Conservation (phyloP, 225 moss, liverwort and hornwort genomes). For the Marchantia paleacea region DNA sequence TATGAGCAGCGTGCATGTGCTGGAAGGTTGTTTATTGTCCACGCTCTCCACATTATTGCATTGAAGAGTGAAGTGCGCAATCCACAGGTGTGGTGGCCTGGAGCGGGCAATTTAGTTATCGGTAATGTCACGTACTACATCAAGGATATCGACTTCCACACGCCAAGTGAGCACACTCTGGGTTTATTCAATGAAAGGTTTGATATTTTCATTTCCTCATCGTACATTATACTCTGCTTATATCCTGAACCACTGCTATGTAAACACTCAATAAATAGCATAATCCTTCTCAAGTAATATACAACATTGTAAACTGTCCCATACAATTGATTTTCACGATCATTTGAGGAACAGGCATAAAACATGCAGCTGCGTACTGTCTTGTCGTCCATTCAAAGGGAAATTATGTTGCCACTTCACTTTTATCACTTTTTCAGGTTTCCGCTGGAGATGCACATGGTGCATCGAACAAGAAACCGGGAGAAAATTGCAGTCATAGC, state of each 20-base stretch:
- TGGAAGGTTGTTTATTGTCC: not conserved
- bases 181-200: conserved; percentile 28
- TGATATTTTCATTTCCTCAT: not conserved
- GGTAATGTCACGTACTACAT: conserved; percentile 23
- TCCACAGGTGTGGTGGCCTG: conserved; percentile 29
- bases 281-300: too few species aligned
- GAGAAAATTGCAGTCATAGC: conserved; percentile 24
- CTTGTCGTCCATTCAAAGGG: too few species aligned
- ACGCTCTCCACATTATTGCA: not conserved
- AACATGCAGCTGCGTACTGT: too few species aligned
- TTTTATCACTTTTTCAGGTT: conserved; percentile 3
- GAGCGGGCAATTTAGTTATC: conserved; percentile 23
- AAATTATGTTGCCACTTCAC: too few species aligned
- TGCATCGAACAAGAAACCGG: conserved; percentile 16
- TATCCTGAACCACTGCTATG: too few species aligned
- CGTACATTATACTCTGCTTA: not conserved
- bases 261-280: too few species aligned
- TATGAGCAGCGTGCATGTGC: too few species aligned
- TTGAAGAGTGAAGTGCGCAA: too few species aligned
- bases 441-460: conserved; percentile 27
- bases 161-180: conserved; percentile 28
- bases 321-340: too few species aligned
- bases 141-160: conserved; percentile 29
- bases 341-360: too few species aligned
- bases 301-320: too few species aligned